Percentiles rank a stretch among this genome's conserved stretches.
These are phyloP conservation scores for Eutypella sp. DNA, from an alignment of 2,329 filamentous ascomycete genomes.

Conservation along the genomic window DNA sequence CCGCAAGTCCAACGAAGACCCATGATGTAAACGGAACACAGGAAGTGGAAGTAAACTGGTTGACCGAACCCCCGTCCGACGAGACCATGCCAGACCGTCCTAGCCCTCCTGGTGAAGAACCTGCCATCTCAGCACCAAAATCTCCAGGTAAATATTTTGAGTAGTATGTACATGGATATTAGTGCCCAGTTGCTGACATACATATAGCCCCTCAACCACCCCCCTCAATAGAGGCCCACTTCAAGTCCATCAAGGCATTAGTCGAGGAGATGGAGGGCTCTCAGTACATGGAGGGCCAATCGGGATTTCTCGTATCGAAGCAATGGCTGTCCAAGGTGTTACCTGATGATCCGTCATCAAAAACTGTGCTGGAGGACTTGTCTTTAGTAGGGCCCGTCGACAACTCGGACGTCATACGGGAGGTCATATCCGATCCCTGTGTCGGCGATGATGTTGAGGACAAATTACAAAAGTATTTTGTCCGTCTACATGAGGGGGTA, in stretches of 20 bases:
- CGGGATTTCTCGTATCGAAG: constrained; percentile 72
- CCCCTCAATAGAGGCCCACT: constrained; percentile 61
- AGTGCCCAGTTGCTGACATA: constrained; percentile 8
- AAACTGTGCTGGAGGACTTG: constrained; percentile 54
- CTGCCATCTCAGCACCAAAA: constrained; percentile 2
- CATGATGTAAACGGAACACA: no score
- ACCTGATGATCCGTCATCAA: constrained; percentile 56
- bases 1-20: constrained; percentile 5
- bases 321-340: constrained; percentile 74
- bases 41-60: neutral
- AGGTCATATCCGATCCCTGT: constrained; percentile 46
- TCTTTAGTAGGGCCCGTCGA: constrained; percentile 70
- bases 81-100: constrained; percentile 1
- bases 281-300: constrained; percentile 63
- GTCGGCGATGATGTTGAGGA: constrained; percentile 28
- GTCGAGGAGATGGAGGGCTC: constrained; percentile 46
- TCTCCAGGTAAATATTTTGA: constrained; percentile 8
- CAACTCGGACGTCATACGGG: constrained; percentile 75
- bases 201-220: constrained; percentile 17
- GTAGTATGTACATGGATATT: neutral
- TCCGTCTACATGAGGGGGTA: constrained; percentile 67
- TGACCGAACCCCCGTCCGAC: neutral
- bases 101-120: constrained; percentile 1
- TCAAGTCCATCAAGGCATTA: constrained; percentile 64
- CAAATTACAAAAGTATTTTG: constrained; percentile 48